Base-by-base conservation (phyloP, 768 basidiomycete species). In the Exsudoporus frostii region DNA sequence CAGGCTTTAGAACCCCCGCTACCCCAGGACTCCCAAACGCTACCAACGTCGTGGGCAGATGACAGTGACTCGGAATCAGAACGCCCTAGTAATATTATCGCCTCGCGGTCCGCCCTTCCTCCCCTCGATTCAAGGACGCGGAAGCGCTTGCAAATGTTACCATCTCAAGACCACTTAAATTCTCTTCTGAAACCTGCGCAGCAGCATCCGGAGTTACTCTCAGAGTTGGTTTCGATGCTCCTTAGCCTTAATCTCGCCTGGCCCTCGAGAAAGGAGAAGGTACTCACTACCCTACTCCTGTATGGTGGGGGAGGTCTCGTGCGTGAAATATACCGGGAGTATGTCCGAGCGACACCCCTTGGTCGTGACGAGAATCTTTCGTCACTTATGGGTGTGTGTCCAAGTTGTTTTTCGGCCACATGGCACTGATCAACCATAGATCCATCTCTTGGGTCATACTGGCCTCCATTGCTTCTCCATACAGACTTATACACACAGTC, bases 401-500 rank as follows among this genome's bases (percentile, higher is more conserved):
- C 13, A 20, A 9, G 24, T 30, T 37, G 11, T 48, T 30, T 34
- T 53, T 36, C 22, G 5, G 29, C 36, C 6, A n/a, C 48, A 33
- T 11, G 10, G 3, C 40, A 47, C 39, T 62, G 34, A 56, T 38
- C 64, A 7, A 54, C 14, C 49, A 15, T 50, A 79, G 85, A 85
- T 54, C 68, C 77, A 0, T 64, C 72, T 2, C 71, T 80, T 48
- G 73, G 71, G 0, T 24, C 68, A 0, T 68, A 74, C 10, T 93
- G 90, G 83, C 78, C 85, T 0, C 76, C 88, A 3, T 70, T 98
- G 1, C 73, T 98, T 8, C 79, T 97, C 50, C 79, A 95, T 8
- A 78, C 82, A 1, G 87, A 95, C 46, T 68, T 97, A 11, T 96
- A 97, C 69, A 79, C 84, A 2, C 89, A 95, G 54, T 81, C 85